Evolutionary conservation across 805 yeast genomes (phyloP), one percentile per base, ranked within the genome.

Genomic region (Scheffersomyces lignosus): DNA sequence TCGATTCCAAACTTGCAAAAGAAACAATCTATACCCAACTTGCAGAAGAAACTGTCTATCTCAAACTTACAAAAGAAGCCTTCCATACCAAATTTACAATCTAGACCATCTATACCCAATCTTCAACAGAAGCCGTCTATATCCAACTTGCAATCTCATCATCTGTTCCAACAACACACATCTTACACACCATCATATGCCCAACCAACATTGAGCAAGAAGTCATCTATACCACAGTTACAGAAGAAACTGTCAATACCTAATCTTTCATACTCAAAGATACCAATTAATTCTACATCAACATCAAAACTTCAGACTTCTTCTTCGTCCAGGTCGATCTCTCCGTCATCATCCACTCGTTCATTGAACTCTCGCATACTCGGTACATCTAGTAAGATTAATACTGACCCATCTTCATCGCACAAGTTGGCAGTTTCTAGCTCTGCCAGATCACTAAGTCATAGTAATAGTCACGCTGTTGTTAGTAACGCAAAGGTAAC

Each of bases 61-160:
- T 45, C 53, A 4, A 34, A 43, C 5, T 34, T 54, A 14, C 58
- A 43, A n/a, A 46, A 46, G 40, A 54, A 47, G 18, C 30, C 46
- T n/a, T 44, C 51, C 3, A 36, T 41, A 13, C 46, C 48, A 2
- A 30, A 25, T 6, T 37, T 55, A 14, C 48, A 50, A 10, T 49
- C 41, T 34, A 52, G 51, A 28, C 41, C 52, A 13, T 45, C 54
- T 4, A 34, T 33, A 10, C 53, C 59, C 4, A 39, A 37, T 4
- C 37, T 56, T 14, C 49, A 43, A 23, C 43, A 41, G 29, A 51
- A 47, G 29, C 29, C 52, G 5, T 45, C 53, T 0, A 40, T 34
- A 9, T 44, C 48, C 15, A 22, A 31, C 15, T 18, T 14, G 27
- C 18, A 12, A 14, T 18, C 33, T n/a, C 37, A 54, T 14, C 24